These are phyloP conservation scores for Groenewaldozyma salmanticensis DNA, from an alignment of 805 yeast genomes.

Conservation along the genomic window DNA sequence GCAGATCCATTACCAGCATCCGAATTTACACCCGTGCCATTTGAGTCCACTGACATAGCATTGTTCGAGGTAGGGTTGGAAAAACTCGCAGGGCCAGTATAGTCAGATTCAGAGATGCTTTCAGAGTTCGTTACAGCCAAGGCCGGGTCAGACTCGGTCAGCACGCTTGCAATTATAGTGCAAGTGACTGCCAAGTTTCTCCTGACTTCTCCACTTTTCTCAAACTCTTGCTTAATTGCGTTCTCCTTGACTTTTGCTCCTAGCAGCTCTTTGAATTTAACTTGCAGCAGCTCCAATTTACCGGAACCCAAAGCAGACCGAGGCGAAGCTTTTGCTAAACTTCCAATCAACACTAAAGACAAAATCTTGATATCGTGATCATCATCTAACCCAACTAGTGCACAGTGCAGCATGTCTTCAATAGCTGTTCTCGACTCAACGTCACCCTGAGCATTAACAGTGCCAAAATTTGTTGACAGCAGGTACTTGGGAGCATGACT, in stretches of 20 bases:
- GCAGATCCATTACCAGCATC: neutral
- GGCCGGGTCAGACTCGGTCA: too few relatives aligned
- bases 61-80: too few relatives aligned
- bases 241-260: conserved; percentile 44
- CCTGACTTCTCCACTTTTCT: conserved; percentile 39
- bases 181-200: conserved; percentile 19
- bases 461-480: conserved; percentile 18
- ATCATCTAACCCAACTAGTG: conserved; percentile 49
- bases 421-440: too few relatives aligned
- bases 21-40: neutral
- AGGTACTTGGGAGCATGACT: conserved; percentile 20
- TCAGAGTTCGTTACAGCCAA: too few relatives aligned
- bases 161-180: neutral
- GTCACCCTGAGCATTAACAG: too few relatives aligned
- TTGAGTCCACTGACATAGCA: neutral
- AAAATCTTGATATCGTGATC: conserved; percentile 50
- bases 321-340: conserved; percentile 28
- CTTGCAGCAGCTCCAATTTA: conserved; percentile 21
- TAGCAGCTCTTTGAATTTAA: conserved; percentile 34
- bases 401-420: conserved; percentile 30
- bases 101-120: too few relatives aligned
- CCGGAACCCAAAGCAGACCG: conserved; percentile 16
- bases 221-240: conserved; percentile 61
- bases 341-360: conserved; percentile 37
- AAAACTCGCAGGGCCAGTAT: too few relatives aligned